Conservation (phyloP, 129 eudicot species). For the Flaveria ramosissima region DNA sequence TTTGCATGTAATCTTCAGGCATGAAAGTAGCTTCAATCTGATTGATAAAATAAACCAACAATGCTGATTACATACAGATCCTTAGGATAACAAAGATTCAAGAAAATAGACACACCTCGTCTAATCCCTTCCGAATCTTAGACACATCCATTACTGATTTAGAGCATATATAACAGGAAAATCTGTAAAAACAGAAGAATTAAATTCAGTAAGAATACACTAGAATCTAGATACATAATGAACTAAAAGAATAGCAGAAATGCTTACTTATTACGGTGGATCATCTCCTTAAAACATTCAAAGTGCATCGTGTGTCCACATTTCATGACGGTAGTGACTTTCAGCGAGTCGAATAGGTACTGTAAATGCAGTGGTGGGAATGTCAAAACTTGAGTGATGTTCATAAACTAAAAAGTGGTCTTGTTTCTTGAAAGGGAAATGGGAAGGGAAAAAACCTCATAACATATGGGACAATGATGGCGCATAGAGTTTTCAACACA, state of each 20-base stretch:
- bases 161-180: conserved; percentile 87
- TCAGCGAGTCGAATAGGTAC: conserved; percentile 90
- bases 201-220: not conserved
- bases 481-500: conserved; percentile 96
- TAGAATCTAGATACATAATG: not conserved
- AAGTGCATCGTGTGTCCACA: conserved; percentile 98
- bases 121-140: conserved; percentile 69
- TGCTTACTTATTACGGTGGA: conserved; percentile 78
- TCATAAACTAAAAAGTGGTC: not conserved
- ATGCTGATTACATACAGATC: not conserved
- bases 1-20: conserved; percentile 82
- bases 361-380: conserved; percentile 31
- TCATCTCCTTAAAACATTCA: conserved; percentile 78
- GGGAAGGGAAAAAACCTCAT: conserved; percentile 55
- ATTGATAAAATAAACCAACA: conserved; percentile 11
- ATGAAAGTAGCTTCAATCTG: conserved; percentile 84
- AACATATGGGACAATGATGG: conserved; percentile 94
- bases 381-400: not conserved
- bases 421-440: not conserved
- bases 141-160: conserved; percentile 85
- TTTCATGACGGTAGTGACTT: conserved; percentile 81
- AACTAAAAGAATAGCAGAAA: not conserved
- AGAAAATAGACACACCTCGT: conserved; percentile 48
- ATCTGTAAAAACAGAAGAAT: conserved; percentile 39
- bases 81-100: not conserved